These are phyloP conservation scores for Stenogyne calaminthoides DNA, from an alignment of 305 asterid genomes.

Conservation along the genomic window DNA sequence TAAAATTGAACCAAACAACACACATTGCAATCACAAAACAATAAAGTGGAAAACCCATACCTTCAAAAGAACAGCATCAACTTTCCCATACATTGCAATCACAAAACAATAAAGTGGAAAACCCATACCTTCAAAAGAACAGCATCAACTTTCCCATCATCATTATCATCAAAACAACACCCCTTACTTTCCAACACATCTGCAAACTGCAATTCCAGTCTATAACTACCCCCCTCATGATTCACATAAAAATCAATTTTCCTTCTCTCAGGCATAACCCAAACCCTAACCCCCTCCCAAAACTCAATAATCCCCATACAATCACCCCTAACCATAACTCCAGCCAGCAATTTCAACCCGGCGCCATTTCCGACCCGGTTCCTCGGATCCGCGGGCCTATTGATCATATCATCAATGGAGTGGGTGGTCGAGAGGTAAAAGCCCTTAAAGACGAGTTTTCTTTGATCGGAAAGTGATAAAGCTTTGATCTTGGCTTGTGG, in stretches of 20 bases:
- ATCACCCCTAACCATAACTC: constrained; percentile 51
- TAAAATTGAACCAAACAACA: background rate
- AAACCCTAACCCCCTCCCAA: constrained; percentile 58
- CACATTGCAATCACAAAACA: background rate
- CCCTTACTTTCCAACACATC: constrained; percentile 58
- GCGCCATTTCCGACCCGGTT: constrained; percentile 46
- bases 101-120: too few species aligned
- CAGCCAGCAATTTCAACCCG: constrained; percentile 47
- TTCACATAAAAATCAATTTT: constrained; percentile 54
- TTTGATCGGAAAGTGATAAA: constrained; percentile 49
- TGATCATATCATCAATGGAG: constrained; percentile 55
- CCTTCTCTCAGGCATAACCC: constrained; percentile 80
- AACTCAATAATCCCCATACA: constrained; percentile 60
- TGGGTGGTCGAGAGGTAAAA: constrained; percentile 45
- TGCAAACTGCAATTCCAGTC: constrained; percentile 69
- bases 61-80: constrained; percentile 63
- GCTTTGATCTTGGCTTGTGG: constrained; percentile 45
- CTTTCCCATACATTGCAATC: too few species aligned
- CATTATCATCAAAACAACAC: constrained; percentile 44
- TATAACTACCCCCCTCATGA: constrained; percentile 47
- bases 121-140: too few species aligned
- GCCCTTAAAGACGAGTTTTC: constrained; percentile 54
- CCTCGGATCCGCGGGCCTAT: constrained; percentile 52
- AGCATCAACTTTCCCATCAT: too few species aligned
- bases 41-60: constrained; percentile 33